Base-by-base conservation (phyloP, 2,329 filamentous ascomycete genomes). In the Hirsutella rhossiliensis region DNA sequence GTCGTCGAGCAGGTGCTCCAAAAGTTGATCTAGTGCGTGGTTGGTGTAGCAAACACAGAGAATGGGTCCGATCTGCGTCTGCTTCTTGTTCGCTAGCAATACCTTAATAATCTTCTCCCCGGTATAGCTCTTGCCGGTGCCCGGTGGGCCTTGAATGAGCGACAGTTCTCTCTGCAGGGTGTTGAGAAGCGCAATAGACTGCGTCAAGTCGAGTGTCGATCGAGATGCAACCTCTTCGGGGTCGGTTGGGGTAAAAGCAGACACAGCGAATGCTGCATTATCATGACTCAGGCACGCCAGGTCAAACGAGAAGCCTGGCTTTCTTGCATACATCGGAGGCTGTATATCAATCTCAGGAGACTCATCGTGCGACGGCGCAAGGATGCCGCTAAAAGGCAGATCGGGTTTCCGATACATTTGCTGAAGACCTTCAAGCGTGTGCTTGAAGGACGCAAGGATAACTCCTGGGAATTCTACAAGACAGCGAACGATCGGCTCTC, bases 121-220 rank as follows among this genome's bases (percentile, higher is more conserved):
- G 0, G 72, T 67, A 49, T 72, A 84, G 4, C 68, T 74, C 54
- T 86, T 86, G 0, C 82, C 82, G 0, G 82, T 86, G 0, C 82
- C 82, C 0, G 82, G 82, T 0, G 82, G 82, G 0, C 82, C 82
- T 61, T 86, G 80, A 11, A 84, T 80, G 5, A 84, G 62, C 1
- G 76, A 72, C 9, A 83, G 57, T 30, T 68, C 67, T 1, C 69
- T 65, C 1, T 62, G 66, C 0, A 85, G 58, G 3, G 75, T 68
- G 17, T 68, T 61, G 0, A 80, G 49, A 1, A 84, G 56, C 2
- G 78, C 76, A 4, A 50, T 46, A 5, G 71, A 69, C 47, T 77
- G 72, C 0, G 66, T 69, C 1, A 52, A 45, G 48, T 84, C 80
- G 0, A 85, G 66, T 1, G 56, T 62, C 0, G 74, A 69, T 13